Evolutionary conservation across 2,329 filamentous ascomycete genomes (phyloP).

Genomic region (Colletotrichum costaricense): DNA sequence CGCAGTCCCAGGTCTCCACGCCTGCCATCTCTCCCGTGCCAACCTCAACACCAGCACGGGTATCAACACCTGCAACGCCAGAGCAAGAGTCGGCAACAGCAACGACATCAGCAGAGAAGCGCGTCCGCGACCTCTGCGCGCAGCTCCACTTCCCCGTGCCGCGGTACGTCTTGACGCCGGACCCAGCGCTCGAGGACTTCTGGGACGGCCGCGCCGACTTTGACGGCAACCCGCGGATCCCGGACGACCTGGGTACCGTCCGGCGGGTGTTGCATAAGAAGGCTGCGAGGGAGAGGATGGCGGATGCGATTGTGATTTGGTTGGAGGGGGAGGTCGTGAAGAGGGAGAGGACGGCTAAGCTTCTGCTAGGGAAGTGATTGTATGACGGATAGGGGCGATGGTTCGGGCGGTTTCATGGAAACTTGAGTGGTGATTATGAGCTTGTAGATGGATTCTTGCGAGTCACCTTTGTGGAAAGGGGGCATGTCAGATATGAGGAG

Average conservation of each 20-base stretch:
- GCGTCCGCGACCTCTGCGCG: conserved; percentile 46
- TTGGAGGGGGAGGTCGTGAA: conserved; percentile 41
- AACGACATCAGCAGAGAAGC: conserved; percentile 38
- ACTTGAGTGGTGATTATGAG: neutral
- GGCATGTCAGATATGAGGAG: neutral
- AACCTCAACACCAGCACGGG: neutral
- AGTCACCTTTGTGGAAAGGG: neutral
- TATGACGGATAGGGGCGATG: neutral
- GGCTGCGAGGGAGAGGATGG: conserved; percentile 51
- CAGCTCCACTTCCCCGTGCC: conserved; percentile 48
- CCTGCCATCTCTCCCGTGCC: conserved; percentile 1
- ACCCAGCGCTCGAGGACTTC: conserved; percentile 39
- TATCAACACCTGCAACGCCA: no score
- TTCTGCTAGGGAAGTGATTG: neutral
- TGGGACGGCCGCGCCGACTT: conserved; percentile 52
- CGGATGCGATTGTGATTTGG: conserved; percentile 51
- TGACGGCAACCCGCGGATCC: conserved; percentile 43
- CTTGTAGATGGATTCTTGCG: neutral
- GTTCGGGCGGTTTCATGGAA: neutral
- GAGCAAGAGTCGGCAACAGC: neutral
- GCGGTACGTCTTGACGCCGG: conserved; percentile 44
- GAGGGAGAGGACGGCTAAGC: conserved; percentile 27
- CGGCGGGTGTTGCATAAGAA: conserved; percentile 48
- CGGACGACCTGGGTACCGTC: conserved; percentile 48
- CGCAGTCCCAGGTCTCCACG: neutral